These are phyloP conservation scores for Aspergillus thermomutatus DNA, from an alignment of 2,329 filamentous ascomycete species.

Conservation along the genomic window DNA sequence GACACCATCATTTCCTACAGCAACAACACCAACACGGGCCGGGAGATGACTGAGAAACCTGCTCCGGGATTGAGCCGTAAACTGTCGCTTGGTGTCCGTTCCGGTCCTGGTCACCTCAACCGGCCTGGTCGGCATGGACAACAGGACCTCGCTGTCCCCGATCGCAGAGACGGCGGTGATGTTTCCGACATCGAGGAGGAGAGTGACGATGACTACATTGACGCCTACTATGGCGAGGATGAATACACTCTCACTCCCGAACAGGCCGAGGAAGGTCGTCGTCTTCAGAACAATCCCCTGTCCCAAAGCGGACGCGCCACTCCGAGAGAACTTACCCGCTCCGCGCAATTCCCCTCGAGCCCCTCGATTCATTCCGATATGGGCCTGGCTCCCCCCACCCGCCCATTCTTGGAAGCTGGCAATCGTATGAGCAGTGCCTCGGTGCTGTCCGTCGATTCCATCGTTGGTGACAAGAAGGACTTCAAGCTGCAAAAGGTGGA, in stretches of 20 bases:
- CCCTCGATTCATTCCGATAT: neutral
- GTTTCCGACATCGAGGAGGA: slow-evolving; percentile 29
- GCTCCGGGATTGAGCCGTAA: slow-evolving; percentile 34
- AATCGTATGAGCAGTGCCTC: slow-evolving; percentile 32
- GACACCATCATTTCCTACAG: slow-evolving; percentile 38
- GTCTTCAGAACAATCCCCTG: slow-evolving; percentile 9
- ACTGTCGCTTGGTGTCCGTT: slow-evolving; percentile 39
- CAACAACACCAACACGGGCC: slow-evolving; percentile 34
- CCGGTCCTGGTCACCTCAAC: slow-evolving; percentile 38
- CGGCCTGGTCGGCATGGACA: slow-evolving; percentile 25
- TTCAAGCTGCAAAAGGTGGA: slow-evolving; percentile 63
- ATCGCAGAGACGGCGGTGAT: slow-evolving; percentile 28
- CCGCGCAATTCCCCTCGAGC: neutral
- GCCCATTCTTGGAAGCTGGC: neutral
- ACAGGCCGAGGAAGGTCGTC: slow-evolving; percentile 30
- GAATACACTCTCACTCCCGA: slow-evolving; percentile 38
- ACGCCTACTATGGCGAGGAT: slow-evolving; percentile 36
- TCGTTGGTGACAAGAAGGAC: slow-evolving; percentile 59
- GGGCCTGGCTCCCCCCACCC: neutral
- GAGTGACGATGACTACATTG: slow-evolving; percentile 36
- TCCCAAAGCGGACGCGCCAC: neutral
- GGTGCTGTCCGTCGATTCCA: slow-evolving; percentile 52
- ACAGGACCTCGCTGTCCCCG: slow-evolving; percentile 18
- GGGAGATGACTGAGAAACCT: slow-evolving; percentile 27
- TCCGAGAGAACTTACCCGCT: neutral